Conservation (phyloP, 2,329 filamentous ascomycete species). For the Colletotrichum sp. region DNA sequence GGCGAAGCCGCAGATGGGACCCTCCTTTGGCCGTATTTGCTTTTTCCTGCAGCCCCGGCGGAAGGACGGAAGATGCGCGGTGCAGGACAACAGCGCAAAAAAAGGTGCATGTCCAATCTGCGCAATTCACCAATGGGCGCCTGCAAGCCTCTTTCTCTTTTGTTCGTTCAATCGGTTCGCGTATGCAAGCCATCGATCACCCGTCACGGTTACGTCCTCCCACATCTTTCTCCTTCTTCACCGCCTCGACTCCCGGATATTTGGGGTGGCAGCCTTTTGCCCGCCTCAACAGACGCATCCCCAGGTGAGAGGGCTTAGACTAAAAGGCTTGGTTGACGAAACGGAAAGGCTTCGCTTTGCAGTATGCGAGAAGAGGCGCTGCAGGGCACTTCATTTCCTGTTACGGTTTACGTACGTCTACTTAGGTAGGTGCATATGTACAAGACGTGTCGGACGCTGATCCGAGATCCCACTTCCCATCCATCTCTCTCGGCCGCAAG, state of each 20-base stretch:
- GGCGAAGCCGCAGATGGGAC: not conserved
- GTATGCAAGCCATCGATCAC: slow-evolving; percentile 6
- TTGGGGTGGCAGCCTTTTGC: not conserved
- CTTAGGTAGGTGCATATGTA: not conserved
- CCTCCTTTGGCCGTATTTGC: not conserved
- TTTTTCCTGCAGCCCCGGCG: slow-evolving; percentile 10
- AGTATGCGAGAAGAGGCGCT: not conserved
- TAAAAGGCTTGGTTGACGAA: not conserved
- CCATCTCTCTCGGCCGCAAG: slow-evolving; percentile 5
- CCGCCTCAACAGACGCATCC: not conserved
- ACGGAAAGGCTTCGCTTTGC: not conserved
- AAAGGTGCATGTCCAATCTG: not conserved
- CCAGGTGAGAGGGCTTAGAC: not conserved
- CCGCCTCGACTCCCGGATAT: not conserved
- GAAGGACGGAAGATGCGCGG: not conserved
- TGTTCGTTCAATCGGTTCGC: not conserved
- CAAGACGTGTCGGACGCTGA: not conserved
- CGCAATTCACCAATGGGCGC: not conserved
- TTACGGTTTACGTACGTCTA: not conserved
- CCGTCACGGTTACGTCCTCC: not conserved
- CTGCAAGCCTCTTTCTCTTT: not conserved
- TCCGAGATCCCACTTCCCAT: not conserved
- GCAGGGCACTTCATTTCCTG: not conserved
- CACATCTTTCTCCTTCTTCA: not conserved
- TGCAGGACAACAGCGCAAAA: not conserved